Evolutionary conservation across 2,329 filamentous ascomycete genomes (phyloP).

Genomic region (Aureobasidium pullulans): DNA sequence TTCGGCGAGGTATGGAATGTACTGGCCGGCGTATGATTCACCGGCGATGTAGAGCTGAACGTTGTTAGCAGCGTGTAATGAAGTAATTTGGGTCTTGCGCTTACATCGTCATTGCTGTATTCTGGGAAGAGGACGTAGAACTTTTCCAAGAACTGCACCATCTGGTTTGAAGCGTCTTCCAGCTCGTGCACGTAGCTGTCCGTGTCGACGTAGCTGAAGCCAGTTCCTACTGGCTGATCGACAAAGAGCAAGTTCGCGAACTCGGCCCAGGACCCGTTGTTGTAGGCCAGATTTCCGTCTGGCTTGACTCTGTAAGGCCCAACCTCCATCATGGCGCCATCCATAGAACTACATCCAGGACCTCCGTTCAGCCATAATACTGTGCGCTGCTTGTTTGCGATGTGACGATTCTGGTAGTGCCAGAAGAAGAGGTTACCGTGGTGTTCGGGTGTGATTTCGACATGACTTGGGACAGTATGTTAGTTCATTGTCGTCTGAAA

Average conservation of each 20-base stretch:
- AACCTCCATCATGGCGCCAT: conserved; percentile 93
- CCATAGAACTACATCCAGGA: conserved; percentile 94
- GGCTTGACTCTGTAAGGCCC: conserved; percentile 84
- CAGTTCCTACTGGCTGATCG: conserved; percentile 93
- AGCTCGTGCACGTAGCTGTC: conserved; percentile 81
- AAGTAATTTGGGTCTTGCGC: conserved; percentile 29
- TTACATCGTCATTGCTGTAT: conserved; percentile 83
- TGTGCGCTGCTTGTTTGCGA: conserved; percentile 81
- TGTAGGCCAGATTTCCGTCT: conserved; percentile 63
- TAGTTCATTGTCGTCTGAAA: no score
- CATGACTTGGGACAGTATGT: conserved; percentile 54
- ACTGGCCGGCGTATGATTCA: conserved; percentile 91
- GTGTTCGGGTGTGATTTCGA: conserved; percentile 76
- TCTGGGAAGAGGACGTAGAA: conserved; percentile 89
- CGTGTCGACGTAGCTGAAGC: conserved; percentile 91
- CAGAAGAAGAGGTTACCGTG: conserved; percentile 98
- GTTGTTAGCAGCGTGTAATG: neutral
- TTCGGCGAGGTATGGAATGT: conserved; percentile 94
- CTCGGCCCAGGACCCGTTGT: conserved; percentile 97
- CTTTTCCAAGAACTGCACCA: conserved; percentile 81
- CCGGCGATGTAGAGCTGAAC: conserved; percentile 82
- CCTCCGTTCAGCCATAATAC: conserved; percentile 97
- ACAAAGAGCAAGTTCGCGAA: conserved; percentile 96
- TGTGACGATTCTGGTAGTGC: conserved; percentile 94
- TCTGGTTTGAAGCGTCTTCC: conserved; percentile 80